Evolutionary conservation across 805 yeast genomes (phyloP), one percentile per base, ranked within the genome.

Genomic region (Jamesozyma jinghongensis): DNA sequence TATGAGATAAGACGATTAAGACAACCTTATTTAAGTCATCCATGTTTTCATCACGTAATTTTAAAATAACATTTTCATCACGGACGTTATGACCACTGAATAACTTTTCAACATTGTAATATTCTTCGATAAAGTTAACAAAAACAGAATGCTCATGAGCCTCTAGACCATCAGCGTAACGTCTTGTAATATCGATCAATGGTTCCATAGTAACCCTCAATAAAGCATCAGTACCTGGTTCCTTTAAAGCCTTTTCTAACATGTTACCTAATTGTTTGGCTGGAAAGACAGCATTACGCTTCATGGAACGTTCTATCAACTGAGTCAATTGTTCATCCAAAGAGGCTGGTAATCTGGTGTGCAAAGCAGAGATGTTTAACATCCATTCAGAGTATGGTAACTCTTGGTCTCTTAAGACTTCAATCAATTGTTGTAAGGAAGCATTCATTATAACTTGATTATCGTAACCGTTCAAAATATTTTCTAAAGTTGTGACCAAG

Each of bases 341-440:
- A 50, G 80, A 76, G 3, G 73, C 59, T 31, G 97, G 94, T 54
- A 92, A 68, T 68, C 98, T 81, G 16, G 94, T 79, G 63, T 90
- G 97, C 55, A 92, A 70, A 18, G 97, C 96, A 47, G 96, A 85
- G 29, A 82, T 77, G 52, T 81, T 83, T 53, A 77, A 73, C 42
- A 65, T 67, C 98, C 98, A 92, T 68, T 87, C 95, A 28, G 94
- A 82, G 65, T 77, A 92, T 38, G 99, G 99, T 56, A 92, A 72
- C 45, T 81, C 79, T 37, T 79, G 81, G 57, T 86, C 77, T 58
- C 82, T 77, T 65, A 94, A 70, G 13, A 84, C 79, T 41, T 74
- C 79, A 46, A 83, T 73, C 53, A 88, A 69, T 45, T 73, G 78
- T 55, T 78, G 76, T 55, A 92, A 74, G 26, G 96, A 82, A 13